Evolutionary conservation across 768 basidiomycete species (phyloP).

Genomic region (Tricholoma flavovirens): DNA sequence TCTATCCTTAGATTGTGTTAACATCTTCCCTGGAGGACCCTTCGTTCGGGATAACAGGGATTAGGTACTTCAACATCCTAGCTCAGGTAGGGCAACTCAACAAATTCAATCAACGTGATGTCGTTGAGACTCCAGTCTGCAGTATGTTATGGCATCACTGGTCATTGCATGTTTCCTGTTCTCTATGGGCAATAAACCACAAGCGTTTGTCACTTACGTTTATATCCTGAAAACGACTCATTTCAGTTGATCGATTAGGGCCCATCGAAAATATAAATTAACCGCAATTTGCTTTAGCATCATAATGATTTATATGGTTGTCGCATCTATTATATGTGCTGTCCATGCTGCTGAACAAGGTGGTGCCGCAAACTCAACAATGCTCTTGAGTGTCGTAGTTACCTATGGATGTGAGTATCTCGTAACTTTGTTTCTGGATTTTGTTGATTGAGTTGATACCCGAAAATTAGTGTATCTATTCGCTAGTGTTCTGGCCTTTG

Average conservation of each 20-base stretch:
- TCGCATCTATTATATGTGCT: conserved; percentile 77
- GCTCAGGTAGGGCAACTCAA: conserved; percentile 49
- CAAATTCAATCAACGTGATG: background rate
- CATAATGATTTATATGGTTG: conserved; percentile 80
- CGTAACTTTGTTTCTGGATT: background rate
- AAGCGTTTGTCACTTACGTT: conserved; percentile 47
- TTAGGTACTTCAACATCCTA: conserved; percentile 70
- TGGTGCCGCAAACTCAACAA: conserved; percentile 60
- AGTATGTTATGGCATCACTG: conserved; percentile 82
- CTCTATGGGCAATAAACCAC: conserved; percentile 93
- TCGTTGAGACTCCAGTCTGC: background rate
- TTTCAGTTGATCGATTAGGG: conserved; percentile 30
- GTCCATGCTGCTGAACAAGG: conserved; percentile 65
- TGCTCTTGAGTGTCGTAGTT: conserved; percentile 80
- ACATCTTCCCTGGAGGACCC: conserved; percentile 82
- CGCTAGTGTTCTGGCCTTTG: conserved; percentile 77
- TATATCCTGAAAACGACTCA: conserved; percentile 3
- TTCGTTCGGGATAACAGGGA: conserved; percentile 56
- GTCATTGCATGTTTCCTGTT: conserved; percentile 89
- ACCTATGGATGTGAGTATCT: conserved; percentile 67
- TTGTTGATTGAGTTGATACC: conserved; percentile 1
- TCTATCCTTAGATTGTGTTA: conserved; percentile 63
- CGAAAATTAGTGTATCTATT: conserved; percentile 58
- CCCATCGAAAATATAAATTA: conserved; percentile 82
- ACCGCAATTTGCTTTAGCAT: conserved; percentile 68